Percentiles rank a stretch among this genome's conserved stretches.
These are phyloP conservation scores for Lipomyces japonicus DNA, from an alignment of 805 yeast species.

Conservation along the genomic window DNA sequence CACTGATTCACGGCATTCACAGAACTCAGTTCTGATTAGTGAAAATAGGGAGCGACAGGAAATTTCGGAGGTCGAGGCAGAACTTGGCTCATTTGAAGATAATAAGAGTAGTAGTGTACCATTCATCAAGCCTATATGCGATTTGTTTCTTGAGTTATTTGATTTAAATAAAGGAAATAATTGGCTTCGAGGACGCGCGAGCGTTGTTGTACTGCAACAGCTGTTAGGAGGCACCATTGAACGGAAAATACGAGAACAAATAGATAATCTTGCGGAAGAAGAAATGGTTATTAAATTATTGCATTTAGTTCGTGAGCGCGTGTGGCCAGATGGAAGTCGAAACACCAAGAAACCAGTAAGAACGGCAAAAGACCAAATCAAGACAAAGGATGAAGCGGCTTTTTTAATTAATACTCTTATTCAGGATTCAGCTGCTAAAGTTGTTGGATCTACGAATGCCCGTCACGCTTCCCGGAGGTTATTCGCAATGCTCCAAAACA, in stretches of 20 bases:
- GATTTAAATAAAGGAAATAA: constrained; percentile 59
- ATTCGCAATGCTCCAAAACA: constrained; percentile 71
- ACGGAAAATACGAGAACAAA: constrained; percentile 48
- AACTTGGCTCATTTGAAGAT: constrained; percentile 52
- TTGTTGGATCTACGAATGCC: constrained; percentile 68
- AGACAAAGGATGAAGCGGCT: constrained; percentile 56
- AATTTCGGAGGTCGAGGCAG: constrained; percentile 37
- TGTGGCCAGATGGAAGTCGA: constrained; percentile 35
- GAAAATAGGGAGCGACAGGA: constrained; percentile 1
- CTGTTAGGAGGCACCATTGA: constrained; percentile 85
- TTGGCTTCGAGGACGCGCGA: constrained; percentile 83
- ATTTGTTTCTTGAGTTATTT: constrained; percentile 65
- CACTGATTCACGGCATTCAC: not conserved
- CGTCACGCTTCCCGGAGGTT: constrained; percentile 56
- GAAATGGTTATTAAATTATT: constrained; percentile 46
- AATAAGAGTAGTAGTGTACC: constrained; percentile 35
- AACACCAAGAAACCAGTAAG: constrained; percentile 8
- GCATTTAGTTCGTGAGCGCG: constrained; percentile 32
- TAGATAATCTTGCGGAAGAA: constrained; percentile 44
- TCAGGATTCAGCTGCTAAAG: constrained; percentile 61
- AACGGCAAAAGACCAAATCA: constrained; percentile 48
- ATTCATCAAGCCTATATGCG: constrained; percentile 79
- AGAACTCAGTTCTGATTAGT: not conserved
- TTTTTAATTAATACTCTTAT: constrained; percentile 54
- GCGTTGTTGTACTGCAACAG: constrained; percentile 77